Evolutionary conservation across 2,329 filamentous ascomycete genomes (phyloP), one percentile per base, ranked within the genome.

Genomic region (Talaromyces sp.): DNA sequence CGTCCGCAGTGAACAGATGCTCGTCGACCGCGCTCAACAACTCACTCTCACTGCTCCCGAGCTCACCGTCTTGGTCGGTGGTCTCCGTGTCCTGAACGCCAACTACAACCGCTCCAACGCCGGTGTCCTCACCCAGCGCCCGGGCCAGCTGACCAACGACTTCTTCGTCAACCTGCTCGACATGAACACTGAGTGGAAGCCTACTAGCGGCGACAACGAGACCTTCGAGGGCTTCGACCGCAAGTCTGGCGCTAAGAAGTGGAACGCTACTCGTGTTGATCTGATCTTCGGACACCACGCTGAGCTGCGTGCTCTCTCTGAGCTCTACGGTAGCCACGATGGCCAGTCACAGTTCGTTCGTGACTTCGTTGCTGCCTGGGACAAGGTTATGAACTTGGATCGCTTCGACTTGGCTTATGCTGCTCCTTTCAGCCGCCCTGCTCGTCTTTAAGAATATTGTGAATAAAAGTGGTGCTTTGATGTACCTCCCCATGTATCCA

Each of bases 131-230:
- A 92, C 89, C 51, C 78, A 80, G 62, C 79, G 77, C 7, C 86
- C 87, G 1, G 89, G 89, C 37, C 73, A 83, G 62, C 79, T 92
- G 64, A 89, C 85, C 66, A 91, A 89, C 73, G 89, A 91, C 75
- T 92, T 90, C 81, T 92, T 92, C 67, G 82, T 89, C 72, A 91
- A 91, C 76, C 79, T 92, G 1, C 82, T 92, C 20, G 87, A 90
- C 65, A 82, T 80, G 64, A 76, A 73, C 70, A 88, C 82, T 6
- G 77, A 74, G 19, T 91, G 89, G 89, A 84, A 84, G 75, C 65
- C 81, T 0, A 74, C 74, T 35, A 75, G 76, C 52, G 60, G 63
- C n/a, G 74, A 72, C 49, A 68, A 74, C 30, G 87, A 90, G 63
- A 50, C 79, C 46, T 91, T 82, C 70, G 81, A 85, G 56, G 88